A percentile compares a stretch with the other conserved stretches of the same genome.
Evolutionary conservation across 225 moss, liverwort and hornwort species (phyloP).

Genomic region (Ulota crispa): DNA sequence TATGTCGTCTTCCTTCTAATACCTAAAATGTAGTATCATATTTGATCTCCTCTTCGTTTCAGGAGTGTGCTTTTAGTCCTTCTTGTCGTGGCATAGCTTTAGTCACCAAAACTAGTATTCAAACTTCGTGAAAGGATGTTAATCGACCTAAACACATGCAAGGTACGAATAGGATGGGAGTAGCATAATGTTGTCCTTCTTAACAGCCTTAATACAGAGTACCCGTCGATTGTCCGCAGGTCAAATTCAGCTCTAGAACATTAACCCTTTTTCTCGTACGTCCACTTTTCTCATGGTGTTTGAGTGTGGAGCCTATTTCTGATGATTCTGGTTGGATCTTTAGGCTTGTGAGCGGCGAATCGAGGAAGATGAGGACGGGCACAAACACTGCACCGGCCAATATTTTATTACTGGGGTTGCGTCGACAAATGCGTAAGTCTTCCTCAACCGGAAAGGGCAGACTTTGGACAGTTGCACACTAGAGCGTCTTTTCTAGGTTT

Average conservation of each 20-base stretch:
- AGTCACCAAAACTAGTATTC: neutral
- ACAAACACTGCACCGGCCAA: conserved; percentile 59
- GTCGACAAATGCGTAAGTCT: conserved; percentile 55
- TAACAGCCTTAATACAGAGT: neutral
- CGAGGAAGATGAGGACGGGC: conserved; percentile 41
- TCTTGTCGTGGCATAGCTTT: neutral
- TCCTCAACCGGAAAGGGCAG: neutral
- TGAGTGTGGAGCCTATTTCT: neutral
- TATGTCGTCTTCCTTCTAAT: neutral
- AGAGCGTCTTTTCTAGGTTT: neutral
- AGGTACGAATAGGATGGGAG: neutral
- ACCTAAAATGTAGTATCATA: neutral
- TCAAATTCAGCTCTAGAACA: neutral
- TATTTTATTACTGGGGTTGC: conserved; percentile 62
- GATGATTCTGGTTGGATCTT: neutral
- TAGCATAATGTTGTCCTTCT: too few species aligned
- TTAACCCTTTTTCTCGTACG: neutral
- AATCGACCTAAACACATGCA: neutral
- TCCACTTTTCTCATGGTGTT: neutral
- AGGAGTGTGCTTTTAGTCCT: neutral
- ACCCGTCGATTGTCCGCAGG: neutral
- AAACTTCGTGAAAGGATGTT: neutral
- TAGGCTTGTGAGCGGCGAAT: conserved; percentile 54
- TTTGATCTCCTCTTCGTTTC: neutral
- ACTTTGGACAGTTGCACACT: neutral